phyloP scores from a whole-genome alignment of 306 rosid genomes.

The Oemleria cerasiformis region DNA sequence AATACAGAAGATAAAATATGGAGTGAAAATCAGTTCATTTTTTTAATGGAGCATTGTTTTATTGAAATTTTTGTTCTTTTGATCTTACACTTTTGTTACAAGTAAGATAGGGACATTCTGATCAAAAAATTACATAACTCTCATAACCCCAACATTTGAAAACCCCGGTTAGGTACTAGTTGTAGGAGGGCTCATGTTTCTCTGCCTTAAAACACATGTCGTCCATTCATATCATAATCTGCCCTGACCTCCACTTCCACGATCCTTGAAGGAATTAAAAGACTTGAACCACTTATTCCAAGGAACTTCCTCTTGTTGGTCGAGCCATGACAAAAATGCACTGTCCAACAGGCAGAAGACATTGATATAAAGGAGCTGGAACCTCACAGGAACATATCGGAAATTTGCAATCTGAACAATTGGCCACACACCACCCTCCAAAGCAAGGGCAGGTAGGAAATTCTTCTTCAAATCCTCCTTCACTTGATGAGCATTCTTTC shows the following conservation, averaged over 20 bases:
- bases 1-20: no score
- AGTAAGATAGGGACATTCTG: no score
- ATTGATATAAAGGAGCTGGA: slow-evolving; percentile 88
- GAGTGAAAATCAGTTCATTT: no score
- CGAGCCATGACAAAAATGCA: slow-evolving; percentile 90
- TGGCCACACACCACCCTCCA: slow-evolving; percentile 85
- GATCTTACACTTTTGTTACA: no score
- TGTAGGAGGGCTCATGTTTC: no score
- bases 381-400: slow-evolving; percentile 78
- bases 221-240: slow-evolving; percentile 11
- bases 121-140: no score
- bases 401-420: slow-evolving; percentile 76
- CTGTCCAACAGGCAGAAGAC: slow-evolving; percentile 89
- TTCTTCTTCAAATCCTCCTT: slow-evolving; percentile 86
- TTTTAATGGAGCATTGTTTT: no score
- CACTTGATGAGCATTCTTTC: slow-evolving; percentile 65
- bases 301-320: slow-evolving; percentile 87
- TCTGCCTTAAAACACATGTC: no score
- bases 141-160: no score
- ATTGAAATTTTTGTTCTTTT: no score
- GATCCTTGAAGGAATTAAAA: slow-evolving; percentile 47
- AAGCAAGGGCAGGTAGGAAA: slow-evolving; percentile 66
- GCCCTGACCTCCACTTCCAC: slow-evolving; percentile 28
- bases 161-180: no score
- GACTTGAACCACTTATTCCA: slow-evolving; percentile 90